Conservation (phyloP, 768 basidiomycete species). For the Tylopilus plumbeoviolaceoides region DNA sequence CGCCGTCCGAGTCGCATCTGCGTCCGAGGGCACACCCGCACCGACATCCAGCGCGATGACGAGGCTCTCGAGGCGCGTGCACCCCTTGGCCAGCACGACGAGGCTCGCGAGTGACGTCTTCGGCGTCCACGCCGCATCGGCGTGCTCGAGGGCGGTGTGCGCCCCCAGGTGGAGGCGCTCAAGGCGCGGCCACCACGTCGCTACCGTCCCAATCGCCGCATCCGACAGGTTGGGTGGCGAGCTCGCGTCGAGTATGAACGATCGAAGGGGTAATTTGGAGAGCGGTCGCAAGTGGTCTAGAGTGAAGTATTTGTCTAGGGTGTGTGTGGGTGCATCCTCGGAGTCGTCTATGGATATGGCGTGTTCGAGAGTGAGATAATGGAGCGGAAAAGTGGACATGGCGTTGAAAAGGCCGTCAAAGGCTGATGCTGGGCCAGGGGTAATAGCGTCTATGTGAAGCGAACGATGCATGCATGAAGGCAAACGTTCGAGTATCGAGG, state of each 20-base stretch:
- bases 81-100: constrained; percentile 13
- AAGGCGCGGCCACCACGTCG: constrained; percentile 44
- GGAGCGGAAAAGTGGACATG: constrained; percentile 32
- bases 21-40: neutral
- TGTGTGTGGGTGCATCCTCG: constrained; percentile 27
- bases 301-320: constrained; percentile 12
- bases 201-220: constrained; percentile 34
- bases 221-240: constrained; percentile 38
- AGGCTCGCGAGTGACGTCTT: constrained; percentile 17
- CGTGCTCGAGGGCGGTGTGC: constrained; percentile 24
- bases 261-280: constrained; percentile 32
- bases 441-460: constrained; percentile 39
- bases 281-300: constrained; percentile 35
- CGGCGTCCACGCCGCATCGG: constrained; percentile 16
- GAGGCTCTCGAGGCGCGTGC: constrained; percentile 15
- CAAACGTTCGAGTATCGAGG: constrained; percentile 33
- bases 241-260: constrained; percentile 38
- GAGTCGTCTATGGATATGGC: constrained; percentile 24
- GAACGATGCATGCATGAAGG: constrained; percentile 31
- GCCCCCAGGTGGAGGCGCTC: constrained; percentile 40
- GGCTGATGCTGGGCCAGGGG: constrained; percentile 19
- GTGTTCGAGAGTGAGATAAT: constrained; percentile 41
- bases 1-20: neutral
- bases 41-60: constrained; percentile 17
- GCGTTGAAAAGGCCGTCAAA: constrained; percentile 36